Evolutionary conservation across 306 rosid species (phyloP).

Genomic region (Trifolium subterraneum): DNA sequence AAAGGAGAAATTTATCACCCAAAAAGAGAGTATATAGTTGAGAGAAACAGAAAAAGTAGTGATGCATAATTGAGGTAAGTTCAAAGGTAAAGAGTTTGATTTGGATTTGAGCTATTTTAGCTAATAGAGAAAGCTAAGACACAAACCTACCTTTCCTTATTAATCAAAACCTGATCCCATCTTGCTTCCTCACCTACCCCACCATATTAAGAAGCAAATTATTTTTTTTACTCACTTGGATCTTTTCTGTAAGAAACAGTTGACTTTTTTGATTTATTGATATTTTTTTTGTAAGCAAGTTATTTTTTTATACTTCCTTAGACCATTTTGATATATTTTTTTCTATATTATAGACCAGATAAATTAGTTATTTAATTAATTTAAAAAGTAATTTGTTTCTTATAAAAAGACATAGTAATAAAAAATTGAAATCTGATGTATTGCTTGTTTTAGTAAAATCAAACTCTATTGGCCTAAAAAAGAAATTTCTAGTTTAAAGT

Average conservation of each 20-base stretch:
- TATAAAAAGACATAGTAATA: too few species aligned
- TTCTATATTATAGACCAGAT: too few species aligned
- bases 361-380: too few species aligned
- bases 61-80: slow-evolving; percentile 39
- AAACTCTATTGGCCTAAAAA: slow-evolving; percentile 6
- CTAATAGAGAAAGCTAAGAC: slow-evolving; percentile 23
- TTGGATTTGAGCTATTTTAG: slow-evolving; percentile 31
- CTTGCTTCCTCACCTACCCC: slow-evolving; percentile 12
- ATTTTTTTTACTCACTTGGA: too few species aligned
- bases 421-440: slow-evolving; percentile 39
- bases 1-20: slow-evolving; percentile 11
- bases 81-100: slow-evolving; percentile 27
- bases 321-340: too few species aligned
- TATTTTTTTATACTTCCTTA: too few species aligned
- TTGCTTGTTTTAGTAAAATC: slow-evolving; percentile 66
- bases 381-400: too few species aligned
- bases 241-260: too few species aligned
- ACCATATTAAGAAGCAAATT: slow-evolving; percentile 41
- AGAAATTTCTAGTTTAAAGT: slow-evolving; percentile 6
- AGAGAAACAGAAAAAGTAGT: neutral
- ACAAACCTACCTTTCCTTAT: slow-evolving; percentile 43
- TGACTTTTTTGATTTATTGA: too few species aligned
- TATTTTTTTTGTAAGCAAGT: too few species aligned
- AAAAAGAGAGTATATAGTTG: neutral
- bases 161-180: slow-evolving; percentile 39